These are phyloP conservation scores for Pugionium cornutum DNA, from an alignment of 345 rosid species.

Conservation along the genomic window DNA sequence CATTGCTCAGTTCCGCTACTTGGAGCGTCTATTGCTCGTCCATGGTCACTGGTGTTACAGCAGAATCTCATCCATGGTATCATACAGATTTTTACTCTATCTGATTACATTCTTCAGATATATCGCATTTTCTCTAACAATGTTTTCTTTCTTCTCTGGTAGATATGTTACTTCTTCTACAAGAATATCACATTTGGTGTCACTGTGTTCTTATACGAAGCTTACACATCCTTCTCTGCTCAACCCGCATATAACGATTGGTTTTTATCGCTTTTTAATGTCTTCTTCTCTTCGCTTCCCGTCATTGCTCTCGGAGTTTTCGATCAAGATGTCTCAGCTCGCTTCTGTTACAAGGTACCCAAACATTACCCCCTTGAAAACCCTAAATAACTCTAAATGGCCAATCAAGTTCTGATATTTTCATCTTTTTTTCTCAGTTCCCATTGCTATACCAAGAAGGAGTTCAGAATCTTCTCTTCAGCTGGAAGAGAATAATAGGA, in stretches of 20 bases:
- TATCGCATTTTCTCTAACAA: neutral
- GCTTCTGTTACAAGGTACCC: slow-evolving; percentile 67
- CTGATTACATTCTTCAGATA: neutral
- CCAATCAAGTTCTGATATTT: neutral
- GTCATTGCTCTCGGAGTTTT: slow-evolving; percentile 93
- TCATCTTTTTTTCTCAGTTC: slow-evolving; percentile 51
- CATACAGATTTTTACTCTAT: neutral
- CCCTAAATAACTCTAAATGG: neutral
- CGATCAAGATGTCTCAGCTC: slow-evolving; percentile 85
- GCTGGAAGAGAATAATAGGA: slow-evolving; percentile 77
- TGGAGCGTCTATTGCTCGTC: slow-evolving; percentile 89
- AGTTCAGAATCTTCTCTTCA: slow-evolving; percentile 81
- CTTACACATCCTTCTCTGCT: slow-evolving; percentile 84
- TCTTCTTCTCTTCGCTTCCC: slow-evolving; percentile 97
- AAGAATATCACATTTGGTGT: slow-evolving; percentile 94
- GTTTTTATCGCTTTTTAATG: slow-evolving; percentile 79
- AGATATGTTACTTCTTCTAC: slow-evolving; percentile 99
- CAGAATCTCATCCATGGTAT: slow-evolving; percentile 90
- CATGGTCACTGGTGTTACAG: slow-evolving; percentile 99
- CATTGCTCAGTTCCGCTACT: slow-evolving; percentile 80
- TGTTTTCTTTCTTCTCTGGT: slow-evolving; percentile 27
- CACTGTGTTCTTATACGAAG: slow-evolving; percentile 84
- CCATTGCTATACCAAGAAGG: slow-evolving; percentile 98
- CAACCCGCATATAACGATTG: slow-evolving; percentile 89
- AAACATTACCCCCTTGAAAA: neutral